Percentiles rank a stretch among this genome's conserved stretches.
Evolutionary conservation across 2,329 filamentous ascomycete species (phyloP).

Genomic region (Cordyceps cateniannulata): DNA sequence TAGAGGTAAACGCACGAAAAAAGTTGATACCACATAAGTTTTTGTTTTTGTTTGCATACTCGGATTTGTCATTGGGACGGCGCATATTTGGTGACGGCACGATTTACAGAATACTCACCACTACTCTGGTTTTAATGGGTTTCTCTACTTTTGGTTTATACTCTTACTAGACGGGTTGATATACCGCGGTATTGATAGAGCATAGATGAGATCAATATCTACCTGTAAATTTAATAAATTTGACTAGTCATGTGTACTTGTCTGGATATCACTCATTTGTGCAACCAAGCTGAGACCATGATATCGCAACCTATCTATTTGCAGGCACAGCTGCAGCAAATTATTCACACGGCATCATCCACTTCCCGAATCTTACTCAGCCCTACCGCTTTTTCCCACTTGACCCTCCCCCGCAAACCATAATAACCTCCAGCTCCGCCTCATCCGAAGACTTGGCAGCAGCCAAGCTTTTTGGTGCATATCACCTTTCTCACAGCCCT

Average conservation of each 20-base stretch:
- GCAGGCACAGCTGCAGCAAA: background rate
- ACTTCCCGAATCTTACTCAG: background rate
- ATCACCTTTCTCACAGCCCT: too few species aligned
- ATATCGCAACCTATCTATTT: too few species aligned
- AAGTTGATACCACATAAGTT: conserved; percentile 5
- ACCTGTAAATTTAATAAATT: background rate
- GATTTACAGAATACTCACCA: background rate
- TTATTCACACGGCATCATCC: background rate
- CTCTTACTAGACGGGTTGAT: background rate
- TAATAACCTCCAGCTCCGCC: background rate
- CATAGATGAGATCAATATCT: background rate
- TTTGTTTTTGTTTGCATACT: background rate
- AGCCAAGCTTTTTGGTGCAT: background rate
- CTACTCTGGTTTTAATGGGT: background rate
- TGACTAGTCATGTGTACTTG: too few species aligned
- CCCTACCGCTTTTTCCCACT: background rate
- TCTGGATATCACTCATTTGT: too few species aligned
- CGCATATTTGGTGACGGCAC: background rate
- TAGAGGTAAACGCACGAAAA: background rate
- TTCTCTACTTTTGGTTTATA: background rate
- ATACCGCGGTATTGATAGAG: background rate
- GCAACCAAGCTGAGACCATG: background rate
- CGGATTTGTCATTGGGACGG: background rate
- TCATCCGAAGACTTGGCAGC: background rate
- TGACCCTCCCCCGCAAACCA: background rate